These are phyloP conservation scores for Chimonanthus praecox DNA, from an alignment of 164 flowering plant genomes.

Conservation along the genomic window DNA sequence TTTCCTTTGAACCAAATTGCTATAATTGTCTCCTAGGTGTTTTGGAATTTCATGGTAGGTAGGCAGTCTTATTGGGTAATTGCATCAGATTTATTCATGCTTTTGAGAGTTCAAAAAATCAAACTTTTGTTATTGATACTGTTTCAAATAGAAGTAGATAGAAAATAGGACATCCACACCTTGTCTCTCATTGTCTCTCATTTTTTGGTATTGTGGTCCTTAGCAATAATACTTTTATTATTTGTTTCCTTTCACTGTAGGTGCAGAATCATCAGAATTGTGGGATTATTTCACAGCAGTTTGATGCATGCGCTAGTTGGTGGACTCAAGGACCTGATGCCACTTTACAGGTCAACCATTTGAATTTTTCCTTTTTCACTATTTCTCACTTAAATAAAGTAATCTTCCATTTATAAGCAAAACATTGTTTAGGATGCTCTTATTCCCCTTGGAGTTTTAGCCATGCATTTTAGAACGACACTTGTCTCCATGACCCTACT, in stretches of 20 bases:
- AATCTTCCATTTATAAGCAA: too few species aligned
- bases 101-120: background rate
- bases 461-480: too few species aligned
- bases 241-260: constrained; percentile 15
- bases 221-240: background rate
- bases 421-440: too few species aligned
- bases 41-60: background rate
- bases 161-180: background rate
- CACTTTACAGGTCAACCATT: constrained; percentile 67
- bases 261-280: constrained; percentile 13
- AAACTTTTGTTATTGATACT: background rate
- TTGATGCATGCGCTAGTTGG: constrained; percentile 99
- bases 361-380: constrained; percentile 4
- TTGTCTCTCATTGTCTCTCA: background rate
- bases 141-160: too few species aligned
- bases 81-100: background rate
- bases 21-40: background rate
- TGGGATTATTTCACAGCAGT: constrained; percentile 51
- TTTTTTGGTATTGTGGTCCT: too few species aligned
- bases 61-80: background rate
- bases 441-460: too few species aligned
- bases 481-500: too few species aligned
- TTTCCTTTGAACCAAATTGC: background rate
- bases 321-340: constrained; percentile 99
- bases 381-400: too few species aligned